These are phyloP conservation scores for Boletellus sp. DNA, from an alignment of 768 basidiomycete genomes.

Conservation along the genomic window DNA sequence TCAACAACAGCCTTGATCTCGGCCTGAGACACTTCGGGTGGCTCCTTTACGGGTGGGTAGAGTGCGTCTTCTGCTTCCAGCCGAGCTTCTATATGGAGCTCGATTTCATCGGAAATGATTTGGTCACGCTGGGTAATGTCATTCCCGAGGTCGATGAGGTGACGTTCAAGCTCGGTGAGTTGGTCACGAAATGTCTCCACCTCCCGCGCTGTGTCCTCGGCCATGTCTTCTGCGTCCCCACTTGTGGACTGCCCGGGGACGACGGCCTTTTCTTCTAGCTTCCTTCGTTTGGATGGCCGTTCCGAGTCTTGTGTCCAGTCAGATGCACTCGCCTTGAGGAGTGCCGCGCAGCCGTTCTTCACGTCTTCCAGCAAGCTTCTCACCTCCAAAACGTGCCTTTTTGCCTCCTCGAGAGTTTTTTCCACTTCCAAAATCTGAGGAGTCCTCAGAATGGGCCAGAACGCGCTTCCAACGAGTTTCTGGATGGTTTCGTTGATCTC, in stretches of 20 bases:
- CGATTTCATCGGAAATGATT: constrained; percentile 28
- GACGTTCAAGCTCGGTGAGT: constrained; percentile 26
- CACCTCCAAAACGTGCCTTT: constrained; percentile 32
- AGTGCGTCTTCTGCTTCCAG: constrained; percentile 26
- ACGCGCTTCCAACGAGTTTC: constrained; percentile 33
- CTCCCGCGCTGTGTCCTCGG: constrained; percentile 11
- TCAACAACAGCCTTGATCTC: constrained; percentile 29
- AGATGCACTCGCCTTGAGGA: constrained; percentile 17
- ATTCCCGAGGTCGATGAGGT: constrained; percentile 35
- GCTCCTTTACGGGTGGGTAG: constrained; percentile 18
- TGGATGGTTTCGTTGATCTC: constrained; percentile 30
- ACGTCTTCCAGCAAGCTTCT: constrained; percentile 22
- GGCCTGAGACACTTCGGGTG: constrained; percentile 12
- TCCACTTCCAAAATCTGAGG: constrained; percentile 26
- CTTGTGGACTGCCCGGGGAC: not conserved
- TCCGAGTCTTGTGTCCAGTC: constrained; percentile 16
- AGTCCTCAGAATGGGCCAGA: constrained; percentile 38
- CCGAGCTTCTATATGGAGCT: constrained; percentile 28
- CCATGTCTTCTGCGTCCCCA: not conserved
- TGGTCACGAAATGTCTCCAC: constrained; percentile 28
- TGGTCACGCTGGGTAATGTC: constrained; percentile 34
- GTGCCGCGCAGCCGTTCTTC: constrained; percentile 18
- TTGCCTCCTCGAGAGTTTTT: constrained; percentile 20
- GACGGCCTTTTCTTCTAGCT: constrained; percentile 10
- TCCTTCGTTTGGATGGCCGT: constrained; percentile 29